Conservation (phyloP, 306 rosid genomes). For the Prunus dulcis region DNA sequence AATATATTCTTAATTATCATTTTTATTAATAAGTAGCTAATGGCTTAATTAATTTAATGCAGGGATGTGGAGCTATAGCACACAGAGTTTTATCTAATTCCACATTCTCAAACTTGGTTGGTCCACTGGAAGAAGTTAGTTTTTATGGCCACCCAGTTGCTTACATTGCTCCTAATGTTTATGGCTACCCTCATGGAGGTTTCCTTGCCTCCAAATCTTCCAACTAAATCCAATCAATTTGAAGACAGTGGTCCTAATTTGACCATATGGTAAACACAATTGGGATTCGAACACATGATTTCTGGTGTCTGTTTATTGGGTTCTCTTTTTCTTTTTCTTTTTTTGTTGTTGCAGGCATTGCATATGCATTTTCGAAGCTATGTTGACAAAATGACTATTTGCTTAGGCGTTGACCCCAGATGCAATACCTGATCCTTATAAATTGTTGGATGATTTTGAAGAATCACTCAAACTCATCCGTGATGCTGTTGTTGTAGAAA, state of each 20-base stretch:
- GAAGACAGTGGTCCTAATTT: too few species aligned
- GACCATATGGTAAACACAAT: neutral
- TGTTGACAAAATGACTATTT: slow-evolving; percentile 44
- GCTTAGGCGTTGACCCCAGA: slow-evolving; percentile 52
- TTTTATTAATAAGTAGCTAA: too few species aligned
- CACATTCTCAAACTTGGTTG: slow-evolving; percentile 54
- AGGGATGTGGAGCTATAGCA: slow-evolving; percentile 40
- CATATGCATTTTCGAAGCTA: slow-evolving; percentile 61
- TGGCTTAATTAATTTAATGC: too few species aligned
- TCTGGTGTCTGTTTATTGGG: neutral
- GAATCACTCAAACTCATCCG: slow-evolving; percentile 47
- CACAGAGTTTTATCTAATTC: slow-evolving; percentile 41
- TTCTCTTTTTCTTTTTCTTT: neutral
- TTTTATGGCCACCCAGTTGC: slow-evolving; percentile 53
- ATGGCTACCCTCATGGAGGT: slow-evolving; percentile 63
- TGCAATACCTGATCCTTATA: slow-evolving; percentile 50
- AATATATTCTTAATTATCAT: neutral
- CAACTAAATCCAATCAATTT: too few species aligned
- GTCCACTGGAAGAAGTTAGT: slow-evolving; percentile 59
- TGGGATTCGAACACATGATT: too few species aligned
- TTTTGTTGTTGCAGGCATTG: slow-evolving; percentile 46
- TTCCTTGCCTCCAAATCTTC: neutral
- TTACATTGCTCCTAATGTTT: slow-evolving; percentile 55
- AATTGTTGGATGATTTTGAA: slow-evolving; percentile 49
- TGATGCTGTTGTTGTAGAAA: slow-evolving; percentile 22